Percentiles rank a stretch among this genome's conserved stretches.
Conservation (phyloP, 371 early-diverging fungal genomes). For the Lichtheimia ramosa region DNA sequence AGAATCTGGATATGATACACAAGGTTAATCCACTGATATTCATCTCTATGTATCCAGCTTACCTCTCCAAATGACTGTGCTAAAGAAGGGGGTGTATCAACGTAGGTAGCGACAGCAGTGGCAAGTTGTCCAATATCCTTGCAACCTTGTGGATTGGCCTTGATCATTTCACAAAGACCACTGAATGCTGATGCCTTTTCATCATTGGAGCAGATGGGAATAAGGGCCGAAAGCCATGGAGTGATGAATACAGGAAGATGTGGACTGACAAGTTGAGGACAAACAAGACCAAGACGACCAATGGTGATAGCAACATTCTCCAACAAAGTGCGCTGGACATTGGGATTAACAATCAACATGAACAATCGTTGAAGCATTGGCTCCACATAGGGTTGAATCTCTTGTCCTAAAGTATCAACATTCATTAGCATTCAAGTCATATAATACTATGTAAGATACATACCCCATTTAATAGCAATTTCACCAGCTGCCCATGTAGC, state of each 20-base stretch:
- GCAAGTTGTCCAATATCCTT: slow-evolving; percentile 65
- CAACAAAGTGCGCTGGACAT: slow-evolving; percentile 69
- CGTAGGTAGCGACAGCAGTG: slow-evolving; percentile 68
- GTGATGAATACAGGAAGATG: slow-evolving; percentile 74
- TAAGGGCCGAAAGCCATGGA: slow-evolving; percentile 73
- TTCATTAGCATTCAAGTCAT: not conserved
- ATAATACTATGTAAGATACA: not conserved
- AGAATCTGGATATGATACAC: slow-evolving; percentile 45
- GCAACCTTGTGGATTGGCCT: slow-evolving; percentile 83
- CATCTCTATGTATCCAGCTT: slow-evolving; percentile 6
- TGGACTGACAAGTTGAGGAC: slow-evolving; percentile 80
- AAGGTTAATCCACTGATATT: too few relatives aligned
- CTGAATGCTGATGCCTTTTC: slow-evolving; percentile 94
- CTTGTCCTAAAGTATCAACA: slow-evolving; percentile 44
- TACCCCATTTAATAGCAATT: slow-evolving; percentile 78
- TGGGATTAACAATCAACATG: slow-evolving; percentile 69
- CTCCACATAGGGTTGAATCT: slow-evolving; percentile 71
- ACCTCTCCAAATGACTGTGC: slow-evolving; percentile 68
- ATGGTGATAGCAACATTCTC: slow-evolving; percentile 96
- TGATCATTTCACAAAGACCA: slow-evolving; percentile 89
- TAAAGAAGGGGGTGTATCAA: slow-evolving; percentile 56
- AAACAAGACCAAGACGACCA: slow-evolving; percentile 86
- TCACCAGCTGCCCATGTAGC: slow-evolving; percentile 95
- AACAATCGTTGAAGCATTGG: slow-evolving; percentile 81
- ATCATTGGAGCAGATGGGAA: slow-evolving; percentile 79